Conservation (phyloP, 2,329 filamentous ascomycete genomes). For the Didymella pomorum region DNA sequence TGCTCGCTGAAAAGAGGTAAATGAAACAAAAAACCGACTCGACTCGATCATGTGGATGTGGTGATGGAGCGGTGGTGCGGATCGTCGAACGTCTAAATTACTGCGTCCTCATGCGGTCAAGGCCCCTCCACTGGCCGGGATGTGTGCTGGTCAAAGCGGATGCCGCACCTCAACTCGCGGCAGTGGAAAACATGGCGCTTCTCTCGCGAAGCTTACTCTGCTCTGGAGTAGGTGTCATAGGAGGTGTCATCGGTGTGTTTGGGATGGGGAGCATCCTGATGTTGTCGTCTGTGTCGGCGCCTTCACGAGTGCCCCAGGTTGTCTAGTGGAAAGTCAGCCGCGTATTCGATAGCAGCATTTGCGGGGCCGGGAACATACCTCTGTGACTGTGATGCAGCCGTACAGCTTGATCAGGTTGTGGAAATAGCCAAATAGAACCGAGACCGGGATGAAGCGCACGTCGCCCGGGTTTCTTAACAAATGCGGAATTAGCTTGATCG, state of each 20-base stretch:
- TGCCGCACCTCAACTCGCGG: constrained; percentile 40
- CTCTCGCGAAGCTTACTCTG: constrained; percentile 49
- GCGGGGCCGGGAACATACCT: constrained; percentile 42
- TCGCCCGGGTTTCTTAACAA: constrained; percentile 86
- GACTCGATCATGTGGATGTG: constrained; percentile 28
- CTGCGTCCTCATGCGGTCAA: constrained; percentile 37
- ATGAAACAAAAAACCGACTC: constrained; percentile 21
- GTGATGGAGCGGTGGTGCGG: constrained; percentile 34
- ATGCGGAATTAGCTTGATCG: constrained; percentile 87
- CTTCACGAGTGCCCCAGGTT: constrained; percentile 92
- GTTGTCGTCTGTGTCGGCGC: constrained; percentile 77
- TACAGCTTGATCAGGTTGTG: constrained; percentile 93
- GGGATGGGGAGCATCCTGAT: constrained; percentile 51
- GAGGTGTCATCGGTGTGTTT: constrained; percentile 45
- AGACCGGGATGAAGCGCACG: constrained; percentile 80
- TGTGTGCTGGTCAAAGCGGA: constrained; percentile 33
- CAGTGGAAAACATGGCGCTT: constrained; percentile 37
- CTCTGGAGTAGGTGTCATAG: constrained; percentile 44
- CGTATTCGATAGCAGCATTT: constrained; percentile 32
- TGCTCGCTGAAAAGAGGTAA: constrained; percentile 34
- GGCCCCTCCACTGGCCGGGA: constrained; percentile 33
- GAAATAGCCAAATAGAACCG: constrained; percentile 89
- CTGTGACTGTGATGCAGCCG: constrained; percentile 74
- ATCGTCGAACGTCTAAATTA: constrained; percentile 50
- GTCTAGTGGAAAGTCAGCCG: constrained; percentile 66